Evolutionary conservation across 805 yeast genomes (phyloP), one percentile per base, ranked within the genome.

Genomic region (Candida vaughaniae): DNA sequence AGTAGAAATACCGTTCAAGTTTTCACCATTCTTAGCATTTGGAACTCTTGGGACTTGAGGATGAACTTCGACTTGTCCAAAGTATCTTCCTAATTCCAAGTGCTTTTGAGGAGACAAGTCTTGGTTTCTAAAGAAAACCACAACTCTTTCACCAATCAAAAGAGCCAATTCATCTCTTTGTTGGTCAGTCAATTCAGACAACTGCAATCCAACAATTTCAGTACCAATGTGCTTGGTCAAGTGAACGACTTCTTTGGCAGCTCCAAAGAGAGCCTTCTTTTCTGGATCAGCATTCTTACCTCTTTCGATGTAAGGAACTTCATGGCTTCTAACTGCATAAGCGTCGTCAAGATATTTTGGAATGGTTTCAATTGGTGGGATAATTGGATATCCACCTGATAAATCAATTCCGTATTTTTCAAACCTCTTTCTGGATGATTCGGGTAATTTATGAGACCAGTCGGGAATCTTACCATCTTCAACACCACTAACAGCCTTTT

Each of bases 1-100:
- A 5, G 64, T 64, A 18, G 68, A 50, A 34, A 61, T 55, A 22
- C 73, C 75, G 19, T 43, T 38, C 17, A 46, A 32, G n/a, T 40
- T 39, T 5, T 36, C 31, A 16, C 52, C 49, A 22, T 42, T 36
- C 5, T 16, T 25, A 8, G 38, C 32, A 20, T 40, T 38, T 14
- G 57, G 57, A 7, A 54, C 53, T 23, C 50, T 32, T 7, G 49
- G 47, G 19, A 42, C 54, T 45, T 56, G 62, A 16, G 60, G 52
- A 37, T 56, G 60, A 6, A 47, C 41, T 43, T 56, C 60, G 16
- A 56, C 54, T 38, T 52, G 54, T 19, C 60, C 60, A 46, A 44
- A 56, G 36, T 53, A 53, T 8, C 47, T 30, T 22, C 62, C 60
- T 12, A 56, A 39, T 25, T 49, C 57, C 19, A 51, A 45, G 38